phyloP scores from a whole-genome alignment of 2,329 filamentous ascomycete genomes.

The Coniochaeta hoffmannii region DNA sequence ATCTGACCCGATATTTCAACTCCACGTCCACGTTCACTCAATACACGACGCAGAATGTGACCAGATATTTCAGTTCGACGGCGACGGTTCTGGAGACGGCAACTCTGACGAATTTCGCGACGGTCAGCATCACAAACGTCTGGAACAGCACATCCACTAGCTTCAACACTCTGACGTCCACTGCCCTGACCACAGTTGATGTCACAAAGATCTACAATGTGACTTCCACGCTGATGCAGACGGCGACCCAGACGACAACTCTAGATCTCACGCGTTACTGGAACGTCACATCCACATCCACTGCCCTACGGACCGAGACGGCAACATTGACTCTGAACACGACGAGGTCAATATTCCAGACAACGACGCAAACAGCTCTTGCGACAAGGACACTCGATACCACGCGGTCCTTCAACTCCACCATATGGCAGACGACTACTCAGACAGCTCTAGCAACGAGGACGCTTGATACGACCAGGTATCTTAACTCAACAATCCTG shows the following conservation, averaged over 20 bases:
- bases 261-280: no score
- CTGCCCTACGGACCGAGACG: background rate
- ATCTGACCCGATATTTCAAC: constrained; percentile 1
- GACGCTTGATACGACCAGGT: background rate
- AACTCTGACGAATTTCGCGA: background rate
- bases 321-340: background rate
- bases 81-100: background rate
- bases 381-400: background rate
- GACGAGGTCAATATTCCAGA: background rate
- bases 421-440: background rate
- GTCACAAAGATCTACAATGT: background rate
- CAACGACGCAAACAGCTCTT: background rate
- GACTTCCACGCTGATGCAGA: background rate
- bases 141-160: background rate
- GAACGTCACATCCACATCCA: background rate
- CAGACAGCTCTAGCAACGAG: background rate
- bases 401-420: background rate
- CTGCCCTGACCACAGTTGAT: background rate
- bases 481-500: background rate
- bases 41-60: background rate
- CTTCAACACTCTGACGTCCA: constrained; percentile 2
- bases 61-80: background rate
- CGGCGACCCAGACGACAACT: no score
- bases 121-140: background rate
- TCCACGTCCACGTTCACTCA: background rate